These are phyloP conservation scores for Butyriboletus loyo DNA, from an alignment of 768 basidiomycete species.

Conservation along the genomic window DNA sequence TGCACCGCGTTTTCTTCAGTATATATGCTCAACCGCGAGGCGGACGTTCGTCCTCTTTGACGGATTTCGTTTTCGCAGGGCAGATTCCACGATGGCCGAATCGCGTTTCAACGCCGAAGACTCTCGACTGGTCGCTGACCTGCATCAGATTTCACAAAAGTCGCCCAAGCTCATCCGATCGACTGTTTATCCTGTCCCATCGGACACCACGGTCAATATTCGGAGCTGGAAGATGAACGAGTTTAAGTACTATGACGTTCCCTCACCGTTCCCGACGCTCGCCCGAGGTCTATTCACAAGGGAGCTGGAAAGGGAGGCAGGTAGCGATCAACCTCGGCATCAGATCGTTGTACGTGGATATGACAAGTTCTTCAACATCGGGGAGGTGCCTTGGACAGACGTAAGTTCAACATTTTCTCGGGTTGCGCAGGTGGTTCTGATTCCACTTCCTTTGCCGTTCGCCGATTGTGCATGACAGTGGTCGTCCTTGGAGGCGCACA, in stretches of 20 bases:
- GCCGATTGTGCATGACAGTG: constrained; percentile 51
- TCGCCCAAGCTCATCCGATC: constrained; percentile 66
- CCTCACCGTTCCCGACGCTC: constrained; percentile 92
- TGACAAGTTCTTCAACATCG: constrained; percentile 99
- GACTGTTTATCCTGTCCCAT: constrained; percentile 53
- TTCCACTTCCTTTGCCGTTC: background rate
- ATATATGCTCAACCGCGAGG: constrained; percentile 11
- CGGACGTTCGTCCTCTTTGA: constrained; percentile 3
- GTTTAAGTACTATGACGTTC: constrained; percentile 87
- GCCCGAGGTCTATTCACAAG: constrained; percentile 86
- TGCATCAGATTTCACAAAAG: constrained; percentile 50
- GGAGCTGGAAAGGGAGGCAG: constrained; percentile 37
- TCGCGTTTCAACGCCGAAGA: constrained; percentile 39
- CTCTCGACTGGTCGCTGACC: constrained; percentile 56
- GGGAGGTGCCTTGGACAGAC: constrained; percentile 92
- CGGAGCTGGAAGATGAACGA: constrained; percentile 98
- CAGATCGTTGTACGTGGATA: constrained; percentile 88
- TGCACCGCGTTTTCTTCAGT: constrained; percentile 2
- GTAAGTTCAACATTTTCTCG: constrained; percentile 44
- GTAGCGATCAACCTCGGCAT: constrained; percentile 35
- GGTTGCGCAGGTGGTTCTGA: background rate
- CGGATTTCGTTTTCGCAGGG: background rate
- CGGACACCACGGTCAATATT: constrained; percentile 51
- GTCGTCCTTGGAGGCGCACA: constrained; percentile 65
- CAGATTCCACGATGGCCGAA: constrained; percentile 17